These are phyloP conservation scores for Protomyces inundatus DNA, from an alignment of 1,139 yeast genomes.

Conservation along the genomic window DNA sequence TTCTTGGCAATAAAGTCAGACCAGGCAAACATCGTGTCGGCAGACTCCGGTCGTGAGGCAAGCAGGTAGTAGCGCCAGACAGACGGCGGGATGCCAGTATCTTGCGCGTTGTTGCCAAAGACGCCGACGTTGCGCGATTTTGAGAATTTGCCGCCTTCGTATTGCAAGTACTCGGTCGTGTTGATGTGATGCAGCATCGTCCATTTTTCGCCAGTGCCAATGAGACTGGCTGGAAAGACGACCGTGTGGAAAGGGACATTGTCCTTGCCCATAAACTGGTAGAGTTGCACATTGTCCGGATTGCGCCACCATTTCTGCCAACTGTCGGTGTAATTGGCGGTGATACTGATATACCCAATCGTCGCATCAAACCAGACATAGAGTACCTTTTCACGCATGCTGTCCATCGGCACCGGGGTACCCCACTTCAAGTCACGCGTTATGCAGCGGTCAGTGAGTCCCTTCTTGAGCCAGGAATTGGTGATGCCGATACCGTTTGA, in stretches of 20 bases:
- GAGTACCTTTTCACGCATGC: constrained; percentile 75
- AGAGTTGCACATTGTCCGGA: constrained; percentile 75
- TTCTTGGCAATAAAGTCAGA: constrained; percentile 88
- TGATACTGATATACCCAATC: constrained; percentile 91
- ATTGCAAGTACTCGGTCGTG: constrained; percentile 94
- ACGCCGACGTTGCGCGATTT: constrained; percentile 96
- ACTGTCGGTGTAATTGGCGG: constrained; percentile 81
- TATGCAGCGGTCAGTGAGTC: constrained; percentile 88
- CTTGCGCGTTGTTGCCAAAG: constrained; percentile 95
- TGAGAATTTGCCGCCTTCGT: constrained; percentile 96
- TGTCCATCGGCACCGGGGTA: constrained; percentile 85
- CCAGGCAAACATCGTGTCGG: constrained; percentile 98
- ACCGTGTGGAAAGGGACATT: constrained; percentile 98
- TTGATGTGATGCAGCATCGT: constrained; percentile 84
- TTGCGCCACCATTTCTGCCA: constrained; percentile 92
- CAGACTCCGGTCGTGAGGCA: constrained; percentile 86
- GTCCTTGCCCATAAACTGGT: constrained; percentile 99
- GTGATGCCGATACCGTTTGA: constrained; percentile 84
- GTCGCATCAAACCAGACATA: constrained; percentile 99
- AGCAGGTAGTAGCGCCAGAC: constrained; percentile 98
- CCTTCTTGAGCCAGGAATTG: constrained; percentile 87
- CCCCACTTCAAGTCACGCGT: constrained; percentile 98
- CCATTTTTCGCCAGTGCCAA: constrained; percentile 87
- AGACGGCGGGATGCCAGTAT: constrained; percentile 80
- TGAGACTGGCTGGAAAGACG: constrained; percentile 86